phyloP scores from a whole-genome alignment of 805 yeast species.

The Starmerella floricola region DNA sequence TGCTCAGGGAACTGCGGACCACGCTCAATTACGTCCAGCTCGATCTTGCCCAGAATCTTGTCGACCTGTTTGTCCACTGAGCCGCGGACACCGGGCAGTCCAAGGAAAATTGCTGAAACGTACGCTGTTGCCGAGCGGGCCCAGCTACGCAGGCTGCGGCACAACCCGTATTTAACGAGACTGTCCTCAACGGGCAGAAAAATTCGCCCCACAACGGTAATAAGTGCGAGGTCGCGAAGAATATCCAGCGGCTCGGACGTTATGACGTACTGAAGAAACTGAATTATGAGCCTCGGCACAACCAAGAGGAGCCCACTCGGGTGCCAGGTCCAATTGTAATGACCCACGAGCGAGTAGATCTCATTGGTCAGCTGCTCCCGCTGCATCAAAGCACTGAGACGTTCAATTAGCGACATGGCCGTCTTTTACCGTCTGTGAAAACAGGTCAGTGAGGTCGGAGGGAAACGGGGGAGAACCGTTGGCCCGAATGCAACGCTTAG shows the following conservation, averaged over 20 bases:
- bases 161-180: conserved; percentile 20
- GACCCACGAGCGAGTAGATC: too few species aligned
- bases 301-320: neutral
- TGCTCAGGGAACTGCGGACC: conserved; percentile 30
- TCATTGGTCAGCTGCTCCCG: too few species aligned
- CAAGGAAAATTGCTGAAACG: conserved; percentile 23
- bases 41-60: conserved; percentile 39
- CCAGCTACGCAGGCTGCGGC: conserved; percentile 14
- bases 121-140: conserved; percentile 5
- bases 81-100: conserved; percentile 41
- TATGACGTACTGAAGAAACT: conserved; percentile 4
- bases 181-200: conserved; percentile 15
- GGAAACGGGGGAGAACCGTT: too few species aligned
- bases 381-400: too few species aligned
- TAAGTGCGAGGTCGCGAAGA: conserved; percentile 9
- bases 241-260: conserved; percentile 4
- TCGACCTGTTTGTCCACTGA: conserved; percentile 52
- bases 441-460: too few species aligned
- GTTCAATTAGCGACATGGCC: too few species aligned
- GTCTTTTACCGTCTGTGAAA: too few species aligned
- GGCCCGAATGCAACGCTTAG: too few species aligned
- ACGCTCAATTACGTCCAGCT: conserved; percentile 45
- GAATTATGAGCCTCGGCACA: conserved; percentile 1
- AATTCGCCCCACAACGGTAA: conserved; percentile 10
- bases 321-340: neutral